Evolutionary conservation across 495 filamentous ascomycete species (phyloP).

Genomic region (Aspergillus carlsbadensis): DNA sequence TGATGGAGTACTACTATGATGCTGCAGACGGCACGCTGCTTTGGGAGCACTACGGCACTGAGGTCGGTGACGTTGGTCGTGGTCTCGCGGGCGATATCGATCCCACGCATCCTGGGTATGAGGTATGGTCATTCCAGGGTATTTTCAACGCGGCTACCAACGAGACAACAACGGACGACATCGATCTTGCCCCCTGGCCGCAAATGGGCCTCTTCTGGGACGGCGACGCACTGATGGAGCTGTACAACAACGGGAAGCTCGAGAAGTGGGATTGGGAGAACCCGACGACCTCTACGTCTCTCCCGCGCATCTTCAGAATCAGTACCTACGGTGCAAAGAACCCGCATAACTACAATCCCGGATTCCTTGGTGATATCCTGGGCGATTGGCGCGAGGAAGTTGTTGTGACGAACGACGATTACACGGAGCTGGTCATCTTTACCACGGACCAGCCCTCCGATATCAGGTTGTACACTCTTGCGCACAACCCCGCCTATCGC

Average conservation of each 20-base stretch:
- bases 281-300: too few relatives aligned
- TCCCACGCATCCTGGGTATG: not conserved
- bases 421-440: constrained; percentile 10
- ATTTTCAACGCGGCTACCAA: not conserved
- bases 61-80: constrained; percentile 3
- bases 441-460: constrained; percentile 7
- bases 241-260: not conserved
- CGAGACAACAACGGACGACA: not conserved
- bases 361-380: constrained; percentile 2
- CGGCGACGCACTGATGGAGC: constrained; percentile 1
- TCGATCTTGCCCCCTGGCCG: not conserved
- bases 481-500: constrained; percentile 13
- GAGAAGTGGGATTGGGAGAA: constrained; percentile 8
- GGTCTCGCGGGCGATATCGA: constrained; percentile 7
- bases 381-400: constrained; percentile 13
- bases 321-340: not conserved
- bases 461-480: constrained; percentile 5
- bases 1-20: constrained; percentile 12
- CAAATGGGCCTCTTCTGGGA: constrained; percentile 3
- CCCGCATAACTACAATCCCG: not conserved
- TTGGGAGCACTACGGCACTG: constrained; percentile 3
- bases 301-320: not conserved
- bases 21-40: not conserved
- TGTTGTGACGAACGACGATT: not conserved
- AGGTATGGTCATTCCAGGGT: constrained; percentile 5